These are phyloP conservation scores for Trichoderma cornu-damae DNA, from an alignment of 2,329 filamentous ascomycete species.

Conservation along the genomic window DNA sequence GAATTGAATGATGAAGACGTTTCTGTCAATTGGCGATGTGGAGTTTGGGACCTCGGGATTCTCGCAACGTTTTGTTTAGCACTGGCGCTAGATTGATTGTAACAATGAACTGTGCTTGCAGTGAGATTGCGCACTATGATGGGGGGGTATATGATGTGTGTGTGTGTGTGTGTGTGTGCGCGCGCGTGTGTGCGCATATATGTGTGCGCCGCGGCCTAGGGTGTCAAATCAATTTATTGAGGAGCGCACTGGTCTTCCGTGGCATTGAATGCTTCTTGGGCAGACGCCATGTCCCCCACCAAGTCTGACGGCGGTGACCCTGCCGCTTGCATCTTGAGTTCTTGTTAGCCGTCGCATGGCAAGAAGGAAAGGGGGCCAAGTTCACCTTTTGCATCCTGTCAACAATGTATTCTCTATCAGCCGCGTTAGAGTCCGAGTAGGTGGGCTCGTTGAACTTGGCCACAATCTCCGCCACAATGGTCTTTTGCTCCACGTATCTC, in stretches of 20 bases:
- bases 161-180: slow-evolving; percentile 17
- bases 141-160: slow-evolving; percentile 29
- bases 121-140: slow-evolving; percentile 16
- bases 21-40: not conserved
- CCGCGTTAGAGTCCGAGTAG: slow-evolving; percentile 76
- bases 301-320: slow-evolving; percentile 87
- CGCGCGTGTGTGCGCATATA: slow-evolving; percentile 15
- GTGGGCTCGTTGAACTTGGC: slow-evolving; percentile 75
- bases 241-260: slow-evolving; percentile 59
- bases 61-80: slow-evolving; percentile 21
- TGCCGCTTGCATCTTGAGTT: slow-evolving; percentile 85
- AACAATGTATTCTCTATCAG: slow-evolving; percentile 86
- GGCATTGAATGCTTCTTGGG: slow-evolving; percentile 63
- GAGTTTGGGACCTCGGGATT: slow-evolving; percentile 8
- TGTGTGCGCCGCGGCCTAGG: slow-evolving; percentile 26
- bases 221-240: slow-evolving; percentile 45
- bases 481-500: slow-evolving; percentile 76
- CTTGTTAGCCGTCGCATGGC: not conserved
- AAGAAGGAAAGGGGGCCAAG: not conserved
- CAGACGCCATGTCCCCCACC: slow-evolving; percentile 81
- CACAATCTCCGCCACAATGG: slow-evolving; percentile 79
- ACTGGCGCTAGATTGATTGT: slow-evolving; percentile 23
- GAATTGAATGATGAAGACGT: not conserved
- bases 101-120: slow-evolving; percentile 19
- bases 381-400: slow-evolving; percentile 94